A percentile compares a stretch with the other conserved stretches of the same genome.
phyloP scores from a whole-genome alignment of 352 stramenopile genomes.

The Blastocystis sp. region DNA sequence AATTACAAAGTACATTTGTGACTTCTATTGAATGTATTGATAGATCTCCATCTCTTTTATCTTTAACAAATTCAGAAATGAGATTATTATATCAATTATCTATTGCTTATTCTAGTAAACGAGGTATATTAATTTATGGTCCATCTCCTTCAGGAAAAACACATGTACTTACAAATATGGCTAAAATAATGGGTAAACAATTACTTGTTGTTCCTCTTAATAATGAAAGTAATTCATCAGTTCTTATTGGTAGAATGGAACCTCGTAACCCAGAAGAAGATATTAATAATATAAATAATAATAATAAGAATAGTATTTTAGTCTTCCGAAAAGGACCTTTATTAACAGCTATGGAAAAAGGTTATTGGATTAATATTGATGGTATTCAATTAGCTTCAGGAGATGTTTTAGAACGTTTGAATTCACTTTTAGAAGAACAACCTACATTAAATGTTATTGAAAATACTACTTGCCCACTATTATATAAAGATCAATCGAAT shows the following conservation, averaged over 20 bases:
- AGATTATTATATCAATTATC: background rate
- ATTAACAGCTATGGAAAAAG: conserved; percentile 3
- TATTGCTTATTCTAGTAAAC: conserved; percentile 1
- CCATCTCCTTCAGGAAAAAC: conserved; percentile 5
- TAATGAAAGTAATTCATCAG: background rate
- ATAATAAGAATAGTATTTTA: background rate
- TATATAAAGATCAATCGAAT: no score
- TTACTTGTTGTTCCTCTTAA: conserved; percentile 6
- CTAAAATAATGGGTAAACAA: background rate
- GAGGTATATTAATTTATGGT: conserved; percentile 16
- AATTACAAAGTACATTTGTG: no score
- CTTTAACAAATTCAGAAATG: no score
- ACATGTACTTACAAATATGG: background rate
- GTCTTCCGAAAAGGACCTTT: conserved; percentile 13
- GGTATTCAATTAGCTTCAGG: conserved; percentile 15
- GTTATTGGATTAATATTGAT: conserved; percentile 3
- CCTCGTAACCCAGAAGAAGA: no score
- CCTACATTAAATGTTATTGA: no score
- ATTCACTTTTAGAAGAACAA: conserved; percentile 16
- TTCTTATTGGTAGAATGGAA: conserved; percentile 9
- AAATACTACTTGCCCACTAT: no score
- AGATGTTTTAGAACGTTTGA: conserved; percentile 9
- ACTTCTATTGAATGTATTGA: no score
- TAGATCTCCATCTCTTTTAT: no score
- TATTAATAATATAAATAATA: no score